These are phyloP conservation scores for Sclerotinia spermophila DNA, from an alignment of 2,329 filamentous ascomycete genomes.

Conservation along the genomic window DNA sequence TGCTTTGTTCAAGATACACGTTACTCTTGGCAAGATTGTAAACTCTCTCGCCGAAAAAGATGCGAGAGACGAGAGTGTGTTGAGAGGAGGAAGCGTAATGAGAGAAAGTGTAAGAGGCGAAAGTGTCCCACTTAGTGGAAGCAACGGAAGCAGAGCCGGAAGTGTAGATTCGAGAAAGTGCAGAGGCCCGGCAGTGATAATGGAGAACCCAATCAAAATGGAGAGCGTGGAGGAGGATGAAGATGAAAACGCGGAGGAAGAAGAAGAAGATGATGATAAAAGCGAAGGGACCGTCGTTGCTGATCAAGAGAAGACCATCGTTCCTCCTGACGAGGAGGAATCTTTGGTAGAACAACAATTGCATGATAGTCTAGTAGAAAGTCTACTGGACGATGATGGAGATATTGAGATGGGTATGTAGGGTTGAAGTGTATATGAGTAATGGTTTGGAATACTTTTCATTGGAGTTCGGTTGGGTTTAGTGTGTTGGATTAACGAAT, in stretches of 20 bases:
- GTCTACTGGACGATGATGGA: slow-evolving; percentile 18
- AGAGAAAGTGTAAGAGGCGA: slow-evolving; percentile 9
- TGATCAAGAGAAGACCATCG: background rate
- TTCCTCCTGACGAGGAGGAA: slow-evolving; percentile 4
- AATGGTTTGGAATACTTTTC: background rate
- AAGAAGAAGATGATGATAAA: background rate
- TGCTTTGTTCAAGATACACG: slow-evolving; percentile 64
- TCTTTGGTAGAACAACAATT: slow-evolving; percentile 3
- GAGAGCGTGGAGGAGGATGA: background rate
- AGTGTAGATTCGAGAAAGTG: background rate
- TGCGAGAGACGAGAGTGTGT: slow-evolving; percentile 24
- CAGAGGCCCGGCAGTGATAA: slow-evolving; percentile 6
- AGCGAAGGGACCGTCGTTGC: slow-evolving; percentile 7
- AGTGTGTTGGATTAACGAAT: slow-evolving; percentile 7
- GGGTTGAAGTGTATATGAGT: background rate
- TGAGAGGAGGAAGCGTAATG: slow-evolving; percentile 9
- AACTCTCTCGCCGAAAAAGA: slow-evolving; percentile 48
- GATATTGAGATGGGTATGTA: slow-evolving; percentile 20
- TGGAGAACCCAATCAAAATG: background rate
- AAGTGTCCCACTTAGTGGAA: background rate
- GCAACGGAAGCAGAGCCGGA: slow-evolving; percentile 6
- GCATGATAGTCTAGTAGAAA: slow-evolving; percentile 13
- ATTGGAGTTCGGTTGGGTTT: slow-evolving; percentile 29
- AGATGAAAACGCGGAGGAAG: background rate
- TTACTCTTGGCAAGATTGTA: slow-evolving; percentile 64